These are phyloP conservation scores for Wickerhamomyces mucosus DNA, from an alignment of 805 yeast species.

Conservation along the genomic window DNA sequence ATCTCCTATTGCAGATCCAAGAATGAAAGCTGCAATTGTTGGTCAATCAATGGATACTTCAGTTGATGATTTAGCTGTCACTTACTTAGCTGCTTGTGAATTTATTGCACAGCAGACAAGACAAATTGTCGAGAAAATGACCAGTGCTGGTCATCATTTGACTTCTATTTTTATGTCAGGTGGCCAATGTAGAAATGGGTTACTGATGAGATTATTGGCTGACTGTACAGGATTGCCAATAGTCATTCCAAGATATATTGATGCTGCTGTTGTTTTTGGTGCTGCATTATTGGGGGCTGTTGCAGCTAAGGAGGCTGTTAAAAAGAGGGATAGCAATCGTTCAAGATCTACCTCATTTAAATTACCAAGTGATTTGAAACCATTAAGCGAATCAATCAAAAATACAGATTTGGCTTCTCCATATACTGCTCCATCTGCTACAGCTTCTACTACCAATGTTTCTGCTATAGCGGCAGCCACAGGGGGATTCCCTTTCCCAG, in stretches of 20 bases:
- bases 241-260: constrained; percentile 88
- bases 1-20: constrained; percentile 94
- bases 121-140: constrained; percentile 86
- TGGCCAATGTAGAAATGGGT: constrained; percentile 90
- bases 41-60: constrained; percentile 91
- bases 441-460: constrained; percentile 50
- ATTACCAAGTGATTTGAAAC: constrained; percentile 19
- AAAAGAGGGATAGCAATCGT: constrained; percentile 6
- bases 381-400: constrained; percentile 10
- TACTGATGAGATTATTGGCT: constrained; percentile 82
- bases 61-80: constrained; percentile 73
- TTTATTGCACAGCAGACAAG: constrained; percentile 96
- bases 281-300: constrained; percentile 92
- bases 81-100: constrained; percentile 90
- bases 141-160: constrained; percentile 67
- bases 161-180: constrained; percentile 83
- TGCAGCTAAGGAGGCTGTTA: constrained; percentile 63
- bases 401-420: constrained; percentile 42
- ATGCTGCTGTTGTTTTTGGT: constrained; percentile 95
- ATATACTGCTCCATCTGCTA: constrained; percentile 75
- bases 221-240: constrained; percentile 90
- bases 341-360: constrained; percentile 19
- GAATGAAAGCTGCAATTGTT: constrained; percentile 84
- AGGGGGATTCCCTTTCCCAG: constrained; percentile 30
- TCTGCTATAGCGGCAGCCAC: constrained; percentile 23